phyloP scores from a whole-genome alignment of 139 green algal species.

The Tetraselmis chui region DNA sequence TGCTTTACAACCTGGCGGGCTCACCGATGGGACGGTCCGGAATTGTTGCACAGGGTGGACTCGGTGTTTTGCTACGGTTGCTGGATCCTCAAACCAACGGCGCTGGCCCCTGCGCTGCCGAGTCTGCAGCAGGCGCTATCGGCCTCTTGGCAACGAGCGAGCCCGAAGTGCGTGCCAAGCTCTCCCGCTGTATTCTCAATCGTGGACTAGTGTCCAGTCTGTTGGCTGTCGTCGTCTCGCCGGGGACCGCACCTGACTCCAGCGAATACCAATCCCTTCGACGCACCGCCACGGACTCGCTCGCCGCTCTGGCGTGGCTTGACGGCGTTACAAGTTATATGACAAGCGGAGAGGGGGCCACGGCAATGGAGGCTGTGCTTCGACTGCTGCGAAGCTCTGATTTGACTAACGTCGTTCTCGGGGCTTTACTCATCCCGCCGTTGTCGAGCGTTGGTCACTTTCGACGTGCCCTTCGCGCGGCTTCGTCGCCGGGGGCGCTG shows the following conservation, averaged over 20 bases:
- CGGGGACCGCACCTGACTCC: too few relatives aligned
- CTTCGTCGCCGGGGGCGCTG: background rate
- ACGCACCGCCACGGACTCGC: background rate
- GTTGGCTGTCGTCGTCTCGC: background rate
- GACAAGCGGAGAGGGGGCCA: too few relatives aligned
- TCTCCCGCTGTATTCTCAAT: background rate
- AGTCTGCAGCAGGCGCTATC: background rate
- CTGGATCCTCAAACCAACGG: background rate
- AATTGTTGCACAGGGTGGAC: background rate
- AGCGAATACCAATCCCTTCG: background rate
- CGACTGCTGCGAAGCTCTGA: background rate
- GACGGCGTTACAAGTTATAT: too few relatives aligned
- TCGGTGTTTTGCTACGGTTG: background rate
- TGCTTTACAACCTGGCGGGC: background rate
- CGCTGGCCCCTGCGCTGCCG: background rate
- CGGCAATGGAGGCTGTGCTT: background rate
- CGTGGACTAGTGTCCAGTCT: background rate
- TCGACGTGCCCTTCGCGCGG: background rate
- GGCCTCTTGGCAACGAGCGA: background rate
- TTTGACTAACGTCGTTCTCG: background rate
- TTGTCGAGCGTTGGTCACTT: background rate
- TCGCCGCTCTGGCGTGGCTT: background rate
- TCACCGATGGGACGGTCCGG: background rate
- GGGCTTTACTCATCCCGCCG: background rate
- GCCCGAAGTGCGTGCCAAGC: background rate